Conservation (phyloP, 2,329 filamentous ascomycete species). For the Decorospora gaudefroyi region DNA sequence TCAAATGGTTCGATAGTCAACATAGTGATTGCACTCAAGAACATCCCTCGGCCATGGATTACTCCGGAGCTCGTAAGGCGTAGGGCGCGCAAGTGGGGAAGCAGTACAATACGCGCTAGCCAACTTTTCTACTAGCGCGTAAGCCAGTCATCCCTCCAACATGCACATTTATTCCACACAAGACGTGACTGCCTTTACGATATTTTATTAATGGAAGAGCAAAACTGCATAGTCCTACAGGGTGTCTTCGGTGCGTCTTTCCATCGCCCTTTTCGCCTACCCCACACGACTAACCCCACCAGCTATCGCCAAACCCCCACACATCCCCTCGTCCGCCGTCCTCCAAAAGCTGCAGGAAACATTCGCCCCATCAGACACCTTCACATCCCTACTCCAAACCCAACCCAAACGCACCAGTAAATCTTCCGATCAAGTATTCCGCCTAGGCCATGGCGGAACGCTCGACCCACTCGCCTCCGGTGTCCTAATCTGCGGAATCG, state of each 20-base stretch:
- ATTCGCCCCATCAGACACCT: conserved; percentile 26
- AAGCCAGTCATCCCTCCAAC: too few species aligned
- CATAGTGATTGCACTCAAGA: too few species aligned
- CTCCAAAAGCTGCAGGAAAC: conserved; percentile 29
- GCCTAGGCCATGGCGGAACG: conserved; percentile 40
- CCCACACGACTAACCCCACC: neutral
- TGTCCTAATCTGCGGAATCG: conserved; percentile 39
- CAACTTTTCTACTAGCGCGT: conserved; percentile 1
- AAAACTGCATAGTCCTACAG: conserved; percentile 17
- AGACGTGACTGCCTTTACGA: conserved; percentile 1
- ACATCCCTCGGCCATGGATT: neutral
- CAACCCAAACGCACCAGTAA: conserved; percentile 32
- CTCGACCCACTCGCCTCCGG: conserved; percentile 39
- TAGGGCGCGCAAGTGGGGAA: conserved; percentile 8
- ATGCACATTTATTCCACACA: too few species aligned
- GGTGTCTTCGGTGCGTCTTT: conserved; percentile 29
- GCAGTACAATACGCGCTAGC: conserved; percentile 3
- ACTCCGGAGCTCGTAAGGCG: conserved; percentile 7
- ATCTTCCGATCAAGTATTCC: conserved; percentile 30
- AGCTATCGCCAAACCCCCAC: conserved; percentile 33
- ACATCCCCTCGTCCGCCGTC: conserved; percentile 30
- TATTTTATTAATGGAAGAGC: conserved; percentile 12
- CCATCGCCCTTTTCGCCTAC: too few species aligned
- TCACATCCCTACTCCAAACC: conserved; percentile 19
- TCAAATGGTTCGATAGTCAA: too few species aligned